phyloP scores from a whole-genome alignment of 2,329 filamentous ascomycete genomes.

The Ophiocordyceps camponoti-rufipedis region DNA sequence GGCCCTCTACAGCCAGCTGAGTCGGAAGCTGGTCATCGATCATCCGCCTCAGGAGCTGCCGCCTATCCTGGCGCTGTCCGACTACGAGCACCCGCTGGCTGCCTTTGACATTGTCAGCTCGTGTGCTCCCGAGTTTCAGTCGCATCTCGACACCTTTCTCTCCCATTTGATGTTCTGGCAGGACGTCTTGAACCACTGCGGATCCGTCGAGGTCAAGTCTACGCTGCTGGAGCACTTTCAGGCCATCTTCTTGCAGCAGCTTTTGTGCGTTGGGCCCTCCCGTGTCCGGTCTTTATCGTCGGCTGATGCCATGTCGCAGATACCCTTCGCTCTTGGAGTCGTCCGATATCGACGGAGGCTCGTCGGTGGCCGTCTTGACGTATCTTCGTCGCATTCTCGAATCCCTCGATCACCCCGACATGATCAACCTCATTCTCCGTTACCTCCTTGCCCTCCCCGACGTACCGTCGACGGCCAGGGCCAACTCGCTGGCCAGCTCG shows the following conservation, averaged over 20 bases:
- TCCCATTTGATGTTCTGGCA: constrained; percentile 97
- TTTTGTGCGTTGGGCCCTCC: constrained; percentile 43
- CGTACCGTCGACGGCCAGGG: constrained; percentile 8
- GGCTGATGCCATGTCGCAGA: constrained; percentile 22
- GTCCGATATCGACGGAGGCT: constrained; percentile 91
- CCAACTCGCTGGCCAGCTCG: constrained; percentile 22
- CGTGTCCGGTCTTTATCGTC: neutral
- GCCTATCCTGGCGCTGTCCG: constrained; percentile 72
- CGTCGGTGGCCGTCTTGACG: constrained; percentile 85
- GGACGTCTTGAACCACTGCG: constrained; percentile 90
- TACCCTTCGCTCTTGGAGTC: constrained; percentile 94
- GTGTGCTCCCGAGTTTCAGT: constrained; percentile 56
- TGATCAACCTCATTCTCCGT: constrained; percentile 83
- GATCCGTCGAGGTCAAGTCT: constrained; percentile 77
- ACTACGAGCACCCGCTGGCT: constrained; percentile 59
- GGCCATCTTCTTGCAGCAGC: constrained; percentile 84
- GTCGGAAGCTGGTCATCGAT: constrained; percentile 65
- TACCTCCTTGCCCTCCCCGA: constrained; percentile 77
- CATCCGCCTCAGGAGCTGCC: constrained; percentile 60
- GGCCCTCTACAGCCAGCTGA: constrained; percentile 48
- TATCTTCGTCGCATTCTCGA: constrained; percentile 85
- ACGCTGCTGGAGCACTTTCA: constrained; percentile 94
- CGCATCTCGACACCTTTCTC: constrained; percentile 83
- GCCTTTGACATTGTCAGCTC: constrained; percentile 57
- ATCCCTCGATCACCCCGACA: constrained; percentile 77